Base-by-base conservation (phyloP, 2,329 filamentous ascomycete genomes). In the Alternaria solani region DNA sequence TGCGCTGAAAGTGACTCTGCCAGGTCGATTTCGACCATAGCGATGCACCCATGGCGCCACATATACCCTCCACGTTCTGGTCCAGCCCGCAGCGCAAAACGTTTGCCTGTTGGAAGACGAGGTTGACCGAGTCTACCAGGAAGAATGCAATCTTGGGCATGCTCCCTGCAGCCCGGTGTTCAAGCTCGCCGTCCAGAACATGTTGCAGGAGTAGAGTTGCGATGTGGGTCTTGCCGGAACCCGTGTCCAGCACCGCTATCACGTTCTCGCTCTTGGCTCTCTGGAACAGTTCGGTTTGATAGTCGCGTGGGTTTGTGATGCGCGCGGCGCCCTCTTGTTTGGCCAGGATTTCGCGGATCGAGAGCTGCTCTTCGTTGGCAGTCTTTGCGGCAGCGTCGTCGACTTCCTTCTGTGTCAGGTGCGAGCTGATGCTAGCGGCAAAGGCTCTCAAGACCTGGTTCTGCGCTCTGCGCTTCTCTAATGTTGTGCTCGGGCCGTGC, bases 181-280 rank as follows among this genome's bases (percentile, higher is more conserved):
- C 88, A 1, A 97, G 80, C 75, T 99, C 95, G 60, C 89, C 82
- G 39, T 93, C 88, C 30, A 98, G 84, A 9, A 88, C 85, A 75
- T 96, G 87, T 39, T 89, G 88, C 25, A 98, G 84, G 5, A 99
- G 84, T 3, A 98, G 84, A 1, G 92, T 93, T 0, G 95, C 94
- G 68, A 99, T 97, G n/a, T 97, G 83, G 0, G 95, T 99, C 80
- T 99, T 99, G 2, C 95, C 95, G 4, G 93, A 93, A 12, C 95
- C 93, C n/a, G 94, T 97, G 72, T 96, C 93, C 1, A 98, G 85
- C 1, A 99, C 95, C 1, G 95, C 94, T 67, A 99, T 96, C 7
- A 90, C 91, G 73, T 99, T 99, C 67, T 89, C 86, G 52, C 86
- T 74, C 73, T 95, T 97, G 4, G 95, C 94, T 64, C 87, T 87